Base-by-base conservation (phyloP, 257 asterid species). In the Misopates orontium region DNA sequence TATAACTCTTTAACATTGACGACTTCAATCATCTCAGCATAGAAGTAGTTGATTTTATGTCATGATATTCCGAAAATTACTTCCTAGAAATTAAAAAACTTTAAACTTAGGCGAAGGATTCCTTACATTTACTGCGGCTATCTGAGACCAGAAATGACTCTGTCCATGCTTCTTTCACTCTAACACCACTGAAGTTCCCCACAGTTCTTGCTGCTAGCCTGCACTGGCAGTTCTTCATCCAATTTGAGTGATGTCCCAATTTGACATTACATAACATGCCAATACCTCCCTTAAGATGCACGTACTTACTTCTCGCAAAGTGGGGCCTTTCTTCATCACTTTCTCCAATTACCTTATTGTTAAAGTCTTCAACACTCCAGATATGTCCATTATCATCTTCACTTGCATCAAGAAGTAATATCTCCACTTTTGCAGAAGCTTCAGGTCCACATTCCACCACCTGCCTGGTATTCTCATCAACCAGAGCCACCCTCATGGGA, bases 171-270 rank as follows among this genome's bases (percentile, higher is more conserved):
- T 84, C 83, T 56, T 60, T 60, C 54, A 79, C 79, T 28, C 12
- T 32, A 31, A 54, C 32, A 31, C 82, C 82, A 20, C 10, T n/a
- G 20, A 72, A 63, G 48, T 20, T 61, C 68, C 64, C 67, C 15
- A 40, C 65, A 8, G 72, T 13, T 69, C 79, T 69, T 15, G 78
- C 90, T 60, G 87, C 88, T 10, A 86, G 78, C 69, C 79, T 62
- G 82, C 83, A 82, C 59, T 12, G 23, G 51, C 64, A 72, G 42
- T 9, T 55, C 75, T 58, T 83, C 71, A 31, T 78, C 85, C 85
- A 82, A 4, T 0, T 36, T 1, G 56, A 0, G 52, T 21, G 76
- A 9, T 84, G 79, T 53, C 74, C 79, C 66, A 86, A 69, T 73
- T 74, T 83, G 56, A 60, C 62, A 62, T 66, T 56, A 16, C n/a